phyloP scores from a whole-genome alignment of 176 grass and related monocot species.

The Rhipidocladum racemiflorum region DNA sequence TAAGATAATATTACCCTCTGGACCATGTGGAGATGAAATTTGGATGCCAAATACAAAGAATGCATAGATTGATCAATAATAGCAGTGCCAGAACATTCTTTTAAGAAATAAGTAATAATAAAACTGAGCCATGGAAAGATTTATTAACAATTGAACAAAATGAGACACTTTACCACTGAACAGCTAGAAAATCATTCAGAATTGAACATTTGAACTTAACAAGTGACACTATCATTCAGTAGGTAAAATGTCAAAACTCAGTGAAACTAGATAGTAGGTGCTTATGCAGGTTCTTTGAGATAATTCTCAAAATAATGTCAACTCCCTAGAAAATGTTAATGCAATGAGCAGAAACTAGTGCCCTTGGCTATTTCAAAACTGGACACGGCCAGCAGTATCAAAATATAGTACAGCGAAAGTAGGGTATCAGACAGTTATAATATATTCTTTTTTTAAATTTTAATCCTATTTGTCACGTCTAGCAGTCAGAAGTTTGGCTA shows the following conservation, averaged over 20 bases:
- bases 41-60: neutral
- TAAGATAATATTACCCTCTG: neutral
- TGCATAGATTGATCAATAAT: neutral
- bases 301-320: neutral
- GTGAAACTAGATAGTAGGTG: neutral
- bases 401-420: neutral
- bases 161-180: neutral
- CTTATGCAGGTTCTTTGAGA: neutral
- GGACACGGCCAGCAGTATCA: neutral
- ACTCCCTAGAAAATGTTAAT: neutral
- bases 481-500: constrained; percentile 38
- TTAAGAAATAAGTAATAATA: neutral
- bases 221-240: neutral
- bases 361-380: neutral
- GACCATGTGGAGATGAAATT: neutral
- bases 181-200: neutral
- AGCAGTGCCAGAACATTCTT: neutral
- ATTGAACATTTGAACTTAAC: neutral
- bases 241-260: neutral
- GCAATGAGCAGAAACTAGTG: neutral
- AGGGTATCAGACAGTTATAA: neutral
- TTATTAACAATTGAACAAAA: neutral
- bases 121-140: neutral
- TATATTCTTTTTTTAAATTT: neutral
- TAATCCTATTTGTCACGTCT: neutral